These are phyloP conservation scores for Cladophialophora carrionii DNA, from an alignment of 2,329 filamentous ascomycete genomes.

Conservation along the genomic window DNA sequence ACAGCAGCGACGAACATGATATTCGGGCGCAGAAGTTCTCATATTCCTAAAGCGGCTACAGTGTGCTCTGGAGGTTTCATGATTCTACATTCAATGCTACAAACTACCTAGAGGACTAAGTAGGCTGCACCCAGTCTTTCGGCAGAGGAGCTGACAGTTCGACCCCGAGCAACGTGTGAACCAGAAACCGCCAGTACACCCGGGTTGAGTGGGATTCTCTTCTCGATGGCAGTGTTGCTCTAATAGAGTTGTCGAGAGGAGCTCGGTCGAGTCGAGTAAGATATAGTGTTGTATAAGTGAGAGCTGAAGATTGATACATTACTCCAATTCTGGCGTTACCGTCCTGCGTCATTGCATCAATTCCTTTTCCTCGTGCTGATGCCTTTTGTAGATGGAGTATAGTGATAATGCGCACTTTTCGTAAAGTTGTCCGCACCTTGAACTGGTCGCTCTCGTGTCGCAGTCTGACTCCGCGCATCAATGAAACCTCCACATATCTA, in stretches of 20 bases:
- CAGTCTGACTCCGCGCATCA: background rate
- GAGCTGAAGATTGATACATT: background rate
- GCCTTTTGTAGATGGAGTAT: background rate
- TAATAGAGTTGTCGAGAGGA: background rate
- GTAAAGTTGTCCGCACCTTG: slow-evolving; percentile 1
- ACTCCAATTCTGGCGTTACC: background rate
- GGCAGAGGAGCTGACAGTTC: background rate
- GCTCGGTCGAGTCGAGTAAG: slow-evolving; percentile 10
- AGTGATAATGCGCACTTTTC: background rate
- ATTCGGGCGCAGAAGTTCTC: background rate
- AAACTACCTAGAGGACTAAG: background rate
- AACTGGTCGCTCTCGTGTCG: background rate
- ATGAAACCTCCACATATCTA: background rate
- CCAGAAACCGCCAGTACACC: background rate
- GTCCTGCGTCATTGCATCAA: background rate
- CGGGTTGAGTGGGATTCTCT: slow-evolving; percentile 3
- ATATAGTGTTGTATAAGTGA: background rate
- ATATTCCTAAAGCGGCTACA: background rate
- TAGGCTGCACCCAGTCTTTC: background rate
- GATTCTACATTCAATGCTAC: background rate
- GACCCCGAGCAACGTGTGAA: background rate
- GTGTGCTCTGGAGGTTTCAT: background rate
- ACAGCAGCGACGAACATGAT: background rate
- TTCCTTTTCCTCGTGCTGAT: background rate
- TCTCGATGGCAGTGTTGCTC: background rate